A percentile compares a stretch with the other conserved stretches of the same genome.
Evolutionary conservation across 2,329 filamentous ascomycete genomes (phyloP).

Genomic region (Curvularia spicifera): DNA sequence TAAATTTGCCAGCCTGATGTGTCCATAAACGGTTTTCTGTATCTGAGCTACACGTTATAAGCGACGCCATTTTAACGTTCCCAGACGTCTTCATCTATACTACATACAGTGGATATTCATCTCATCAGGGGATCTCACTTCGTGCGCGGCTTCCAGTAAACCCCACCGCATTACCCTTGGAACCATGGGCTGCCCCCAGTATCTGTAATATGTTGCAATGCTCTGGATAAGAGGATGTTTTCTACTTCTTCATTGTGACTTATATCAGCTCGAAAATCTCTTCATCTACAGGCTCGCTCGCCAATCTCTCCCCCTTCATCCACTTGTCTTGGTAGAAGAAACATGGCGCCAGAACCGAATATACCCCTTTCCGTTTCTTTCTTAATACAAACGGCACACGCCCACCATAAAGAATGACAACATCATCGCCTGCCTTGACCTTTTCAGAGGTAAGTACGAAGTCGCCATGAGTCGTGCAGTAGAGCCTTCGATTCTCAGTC

Average conservation of each 20-base stretch:
- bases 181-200: background rate
- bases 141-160: background rate
- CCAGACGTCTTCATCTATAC: background rate
- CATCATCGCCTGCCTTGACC: background rate
- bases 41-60: background rate
- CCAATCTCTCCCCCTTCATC: background rate
- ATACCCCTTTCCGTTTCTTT: background rate
- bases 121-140: background rate
- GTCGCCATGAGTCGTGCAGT: background rate
- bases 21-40: background rate
- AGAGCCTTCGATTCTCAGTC: background rate
- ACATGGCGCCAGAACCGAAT: background rate
- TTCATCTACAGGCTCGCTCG: background rate
- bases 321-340: conserved; percentile 1
- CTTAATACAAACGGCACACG: conserved; percentile 4
- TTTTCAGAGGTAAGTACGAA: background rate
- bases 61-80: background rate
- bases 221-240: background rate
- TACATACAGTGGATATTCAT: background rate
- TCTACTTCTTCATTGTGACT: background rate
- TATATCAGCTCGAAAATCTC: background rate
- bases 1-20: background rate
- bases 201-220: background rate
- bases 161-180: background rate
- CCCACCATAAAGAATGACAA: background rate